phyloP scores from a whole-genome alignment of 2,329 filamentous ascomycete species.

The Chalaropsis ovoidea region DNA sequence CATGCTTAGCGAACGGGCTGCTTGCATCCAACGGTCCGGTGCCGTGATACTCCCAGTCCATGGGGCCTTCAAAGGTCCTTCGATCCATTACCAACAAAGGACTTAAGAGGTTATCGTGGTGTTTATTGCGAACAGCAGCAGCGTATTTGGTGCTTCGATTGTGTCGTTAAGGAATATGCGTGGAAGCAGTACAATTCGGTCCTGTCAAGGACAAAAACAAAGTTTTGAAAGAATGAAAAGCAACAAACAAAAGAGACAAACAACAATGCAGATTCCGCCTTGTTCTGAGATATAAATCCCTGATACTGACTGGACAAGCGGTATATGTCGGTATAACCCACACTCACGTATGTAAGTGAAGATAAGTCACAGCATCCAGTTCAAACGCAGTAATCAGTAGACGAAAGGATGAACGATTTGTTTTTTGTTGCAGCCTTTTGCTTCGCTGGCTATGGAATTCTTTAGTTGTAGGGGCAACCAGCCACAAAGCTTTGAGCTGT shows the following conservation, averaged over 20 bases:
- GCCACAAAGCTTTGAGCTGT: conserved; percentile 7
- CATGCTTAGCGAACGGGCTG: conserved; percentile 44
- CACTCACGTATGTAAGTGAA: not conserved
- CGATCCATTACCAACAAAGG: conserved; percentile 38
- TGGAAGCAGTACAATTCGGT: too few relatives aligned
- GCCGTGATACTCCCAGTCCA: conserved; percentile 58
- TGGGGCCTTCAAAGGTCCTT: conserved; percentile 50
- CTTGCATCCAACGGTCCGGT: conserved; percentile 49
- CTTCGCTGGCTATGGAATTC: not conserved
- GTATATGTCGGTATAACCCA: not conserved
- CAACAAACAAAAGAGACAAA: not conserved
- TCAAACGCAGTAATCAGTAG: too few relatives aligned
- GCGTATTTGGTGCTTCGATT: not conserved
- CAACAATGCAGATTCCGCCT: not conserved
- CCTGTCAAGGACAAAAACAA: not conserved
- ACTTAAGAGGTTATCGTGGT: not conserved
- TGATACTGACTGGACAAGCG: not conserved
- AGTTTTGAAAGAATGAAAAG: not conserved
- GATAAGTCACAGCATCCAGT: not conserved
- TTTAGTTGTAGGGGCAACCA: conserved; percentile 20
- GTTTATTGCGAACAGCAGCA: not conserved
- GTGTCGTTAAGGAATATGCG: not conserved
- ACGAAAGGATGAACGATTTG: not conserved
- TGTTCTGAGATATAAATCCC: not conserved
- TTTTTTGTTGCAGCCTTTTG: conserved; percentile 1